phyloP scores from a whole-genome alignment of 139 green algal genomes.

The Auxenochlorella protothecoides region DNA sequence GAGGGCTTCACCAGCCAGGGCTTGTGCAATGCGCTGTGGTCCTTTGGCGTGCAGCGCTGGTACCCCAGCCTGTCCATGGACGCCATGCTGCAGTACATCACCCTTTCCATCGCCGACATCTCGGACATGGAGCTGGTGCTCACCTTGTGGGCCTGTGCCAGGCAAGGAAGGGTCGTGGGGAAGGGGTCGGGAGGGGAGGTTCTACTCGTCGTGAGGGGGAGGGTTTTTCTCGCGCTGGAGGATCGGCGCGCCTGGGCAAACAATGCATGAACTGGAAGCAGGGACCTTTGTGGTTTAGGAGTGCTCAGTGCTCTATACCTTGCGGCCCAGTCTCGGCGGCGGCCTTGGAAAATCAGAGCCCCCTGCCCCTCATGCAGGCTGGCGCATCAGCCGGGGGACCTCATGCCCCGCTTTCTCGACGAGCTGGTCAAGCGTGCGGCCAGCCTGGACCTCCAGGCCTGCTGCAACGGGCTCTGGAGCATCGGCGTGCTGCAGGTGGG shows the following conservation, averaged over 20 bases:
- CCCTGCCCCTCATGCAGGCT: slow-evolving; percentile 4
- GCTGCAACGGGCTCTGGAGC: slow-evolving; percentile 35
- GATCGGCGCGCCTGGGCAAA: too few relatives aligned
- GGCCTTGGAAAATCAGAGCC: neutral
- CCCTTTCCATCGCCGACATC: slow-evolving; percentile 6
- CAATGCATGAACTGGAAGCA: too few relatives aligned
- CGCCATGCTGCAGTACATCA: slow-evolving; percentile 15
- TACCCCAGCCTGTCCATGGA: slow-evolving; percentile 16
- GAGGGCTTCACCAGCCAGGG: slow-evolving; percentile 22
- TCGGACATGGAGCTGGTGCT: slow-evolving; percentile 29
- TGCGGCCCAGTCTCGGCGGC: too few relatives aligned
- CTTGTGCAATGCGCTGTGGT: slow-evolving; percentile 29
- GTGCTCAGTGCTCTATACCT: too few relatives aligned
- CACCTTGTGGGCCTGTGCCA: slow-evolving; percentile 22
- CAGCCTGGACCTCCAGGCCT: slow-evolving; percentile 18
- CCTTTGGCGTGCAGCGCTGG: slow-evolving; percentile 34
- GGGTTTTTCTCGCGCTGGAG: too few relatives aligned
- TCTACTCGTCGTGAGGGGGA: too few relatives aligned
- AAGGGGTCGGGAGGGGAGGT: too few relatives aligned
- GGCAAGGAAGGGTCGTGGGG: neutral
- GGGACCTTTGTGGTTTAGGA: too few relatives aligned
- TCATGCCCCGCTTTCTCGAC: slow-evolving; percentile 21
- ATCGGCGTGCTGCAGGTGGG: slow-evolving; percentile 25
- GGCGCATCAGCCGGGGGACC: slow-evolving; percentile 29
- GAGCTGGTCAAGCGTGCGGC: slow-evolving; percentile 8